These are phyloP conservation scores for Pisolithus microcarpus DNA, from an alignment of 768 basidiomycete species.

Conservation along the genomic window DNA sequence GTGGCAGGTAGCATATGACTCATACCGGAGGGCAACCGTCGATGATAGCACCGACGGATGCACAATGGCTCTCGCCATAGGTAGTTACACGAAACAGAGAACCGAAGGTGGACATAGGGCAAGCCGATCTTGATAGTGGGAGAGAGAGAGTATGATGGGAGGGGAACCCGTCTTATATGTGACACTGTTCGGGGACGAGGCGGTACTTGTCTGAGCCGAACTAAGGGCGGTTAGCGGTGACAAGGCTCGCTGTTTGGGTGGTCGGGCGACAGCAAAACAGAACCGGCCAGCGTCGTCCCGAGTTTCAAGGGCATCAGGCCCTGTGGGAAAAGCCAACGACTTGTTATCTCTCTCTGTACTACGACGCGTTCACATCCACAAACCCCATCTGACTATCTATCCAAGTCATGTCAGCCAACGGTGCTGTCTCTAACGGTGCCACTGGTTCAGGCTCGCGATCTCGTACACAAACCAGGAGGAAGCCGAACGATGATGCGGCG, in stretches of 20 bases:
- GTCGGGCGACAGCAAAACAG: too few species aligned
- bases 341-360: not conserved
- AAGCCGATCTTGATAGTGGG: constrained; percentile 2
- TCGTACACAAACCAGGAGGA: constrained; percentile 56
- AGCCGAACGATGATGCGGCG: constrained; percentile 60
- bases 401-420: constrained; percentile 19
- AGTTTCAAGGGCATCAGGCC: too few species aligned
- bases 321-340: not conserved
- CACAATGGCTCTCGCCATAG: constrained; percentile 96
- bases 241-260: not conserved
- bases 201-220: constrained; percentile 17
- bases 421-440: constrained; percentile 12
- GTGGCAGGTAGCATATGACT: constrained; percentile 8
- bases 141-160: constrained; percentile 1
- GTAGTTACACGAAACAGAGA: constrained; percentile 90
- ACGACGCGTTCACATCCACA: not conserved
- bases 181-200: constrained; percentile 3
- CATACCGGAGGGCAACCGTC: constrained; percentile 94
- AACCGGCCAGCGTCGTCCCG: too few species aligned
- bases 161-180: constrained; percentile 17
- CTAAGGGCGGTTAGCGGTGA: constrained; percentile 8
- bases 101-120: constrained; percentile 89
- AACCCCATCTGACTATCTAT: not conserved
- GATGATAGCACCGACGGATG: constrained; percentile 94
- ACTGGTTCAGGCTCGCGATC: constrained; percentile 47